Base-by-base conservation (phyloP, 805 yeast genomes). In the Cyberlindnera misumaiensis region DNA sequence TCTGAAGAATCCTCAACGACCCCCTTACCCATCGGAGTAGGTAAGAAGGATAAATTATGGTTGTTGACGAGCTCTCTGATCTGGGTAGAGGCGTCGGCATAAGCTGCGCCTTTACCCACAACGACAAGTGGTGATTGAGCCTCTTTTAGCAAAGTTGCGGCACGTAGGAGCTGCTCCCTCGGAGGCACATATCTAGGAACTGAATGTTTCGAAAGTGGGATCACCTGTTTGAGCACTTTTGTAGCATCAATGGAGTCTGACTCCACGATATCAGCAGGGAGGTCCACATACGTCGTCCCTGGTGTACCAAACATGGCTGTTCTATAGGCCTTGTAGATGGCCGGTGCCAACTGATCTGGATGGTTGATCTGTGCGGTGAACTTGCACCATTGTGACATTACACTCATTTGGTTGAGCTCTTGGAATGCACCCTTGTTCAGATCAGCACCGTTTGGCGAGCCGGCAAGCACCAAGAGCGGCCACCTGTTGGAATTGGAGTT, bases 21-120 rank as follows among this genome's bases (percentile, higher is more conserved):
- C 9, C 89, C 89, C 55, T 81, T 81, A 0, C 83, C 89, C 89
- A 81, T 81, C 3, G 89, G 87, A 0, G 88, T 80, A 9, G 88
- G 85, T 35, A 81, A 51, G 47, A 81, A 81, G 1, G 82, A 75
- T 2, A 80, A 35, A 9, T 61, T 49, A 36, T 75, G 71, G 1
- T 38, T 28, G 5, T 53, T 36, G 14, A 80, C 65, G 35, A 81
- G 64, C 0, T 46, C 29, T 2, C 71, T 55, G 8, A 80, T 42
- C 3, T 55, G 51, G 1, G 25, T 32, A 6, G 72, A 68, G 0
- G 75, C 70, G 28, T 57, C 56, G 2, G 64, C 61, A 41, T 71
- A 65, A 0, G 81, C 72, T 3, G 81, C 72, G 3, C 87, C 87
- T 56, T 81, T 81, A 4, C 89, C 89, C 10, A 82, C 51, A 6